Conservation (phyloP, 192 early-diverging fungal genomes). For the Backusella sp. region DNA sequence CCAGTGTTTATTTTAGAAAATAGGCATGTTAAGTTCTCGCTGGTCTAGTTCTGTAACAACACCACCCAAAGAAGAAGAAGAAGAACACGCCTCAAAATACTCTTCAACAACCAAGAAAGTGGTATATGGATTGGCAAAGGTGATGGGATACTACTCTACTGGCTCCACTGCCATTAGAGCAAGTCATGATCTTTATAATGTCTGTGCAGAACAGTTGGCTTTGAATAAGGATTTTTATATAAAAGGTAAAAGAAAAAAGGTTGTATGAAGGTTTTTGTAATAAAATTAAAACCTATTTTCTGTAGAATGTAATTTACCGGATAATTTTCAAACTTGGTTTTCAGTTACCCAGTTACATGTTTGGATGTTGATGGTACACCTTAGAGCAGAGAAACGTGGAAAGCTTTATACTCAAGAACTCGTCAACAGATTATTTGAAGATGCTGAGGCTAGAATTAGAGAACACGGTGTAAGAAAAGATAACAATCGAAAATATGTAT, state of each 20-base stretch:
- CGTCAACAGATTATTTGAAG: constrained; percentile 84
- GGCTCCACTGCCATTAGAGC: constrained; percentile 52
- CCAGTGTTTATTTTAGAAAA: background rate
- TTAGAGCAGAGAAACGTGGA: constrained; percentile 66
- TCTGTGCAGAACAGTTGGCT: constrained; percentile 46
- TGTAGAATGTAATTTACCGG: constrained; percentile 64
- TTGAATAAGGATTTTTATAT: constrained; percentile 49
- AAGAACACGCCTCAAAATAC: constrained; percentile 17
- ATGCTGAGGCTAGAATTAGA: constrained; percentile 83
- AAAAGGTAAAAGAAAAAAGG: constrained; percentile 30
- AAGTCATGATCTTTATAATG: constrained; percentile 47
- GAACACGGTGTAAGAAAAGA: constrained; percentile 65
- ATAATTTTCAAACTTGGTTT: constrained; percentile 97
- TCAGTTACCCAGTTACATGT: constrained; percentile 85
- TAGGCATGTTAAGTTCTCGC: background rate
- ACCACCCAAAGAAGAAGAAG: background rate
- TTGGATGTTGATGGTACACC: constrained; percentile 90
- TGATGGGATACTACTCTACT: constrained; percentile 52
- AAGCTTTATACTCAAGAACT: constrained; percentile 86
- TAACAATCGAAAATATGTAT: background rate
- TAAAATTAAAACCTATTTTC: background rate
- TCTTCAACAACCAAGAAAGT: constrained; percentile 37
- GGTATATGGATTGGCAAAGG: constrained; percentile 42
- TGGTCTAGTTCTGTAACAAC: constrained; percentile 1
- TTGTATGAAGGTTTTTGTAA: background rate